Conservation (phyloP, 2,329 filamentous ascomycete species). For the Beauveria australis region DNA sequence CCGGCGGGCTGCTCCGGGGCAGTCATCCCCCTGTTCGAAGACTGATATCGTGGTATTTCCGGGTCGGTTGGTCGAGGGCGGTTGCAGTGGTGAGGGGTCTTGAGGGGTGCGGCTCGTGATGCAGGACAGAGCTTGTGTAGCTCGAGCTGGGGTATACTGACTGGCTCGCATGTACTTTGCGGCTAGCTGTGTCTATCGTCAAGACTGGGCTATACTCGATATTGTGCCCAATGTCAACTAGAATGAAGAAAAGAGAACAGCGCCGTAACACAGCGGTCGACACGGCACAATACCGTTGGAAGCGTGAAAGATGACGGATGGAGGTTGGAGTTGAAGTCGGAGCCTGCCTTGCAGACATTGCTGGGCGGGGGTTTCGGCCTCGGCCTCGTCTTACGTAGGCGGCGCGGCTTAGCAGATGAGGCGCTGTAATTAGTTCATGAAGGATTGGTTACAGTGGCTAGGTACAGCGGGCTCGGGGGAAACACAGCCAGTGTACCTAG, state of each 20-base stretch:
- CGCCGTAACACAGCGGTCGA: background rate
- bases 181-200: background rate
- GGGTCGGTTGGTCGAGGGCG: background rate
- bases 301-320: background rate
- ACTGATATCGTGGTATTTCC: background rate
- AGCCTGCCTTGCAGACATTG: background rate
- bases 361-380: background rate
- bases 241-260: background rate
- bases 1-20: constrained; percentile 10
- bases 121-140: background rate
- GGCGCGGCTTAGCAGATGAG: background rate
- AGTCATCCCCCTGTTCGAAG: background rate
- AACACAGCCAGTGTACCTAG: too few relatives aligned
- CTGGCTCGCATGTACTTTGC: background rate
- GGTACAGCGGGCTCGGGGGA: too few relatives aligned
- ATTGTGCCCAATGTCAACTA: background rate
- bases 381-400: background rate
- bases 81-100: background rate
- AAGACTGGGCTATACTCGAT: background rate
- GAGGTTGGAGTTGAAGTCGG: background rate
- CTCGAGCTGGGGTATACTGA: background rate
- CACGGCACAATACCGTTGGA: background rate
- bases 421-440: background rate
- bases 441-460: too few relatives aligned
- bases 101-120: background rate